phyloP scores from a whole-genome alignment of 306 rosid species.

The Datisca glomerata region DNA sequence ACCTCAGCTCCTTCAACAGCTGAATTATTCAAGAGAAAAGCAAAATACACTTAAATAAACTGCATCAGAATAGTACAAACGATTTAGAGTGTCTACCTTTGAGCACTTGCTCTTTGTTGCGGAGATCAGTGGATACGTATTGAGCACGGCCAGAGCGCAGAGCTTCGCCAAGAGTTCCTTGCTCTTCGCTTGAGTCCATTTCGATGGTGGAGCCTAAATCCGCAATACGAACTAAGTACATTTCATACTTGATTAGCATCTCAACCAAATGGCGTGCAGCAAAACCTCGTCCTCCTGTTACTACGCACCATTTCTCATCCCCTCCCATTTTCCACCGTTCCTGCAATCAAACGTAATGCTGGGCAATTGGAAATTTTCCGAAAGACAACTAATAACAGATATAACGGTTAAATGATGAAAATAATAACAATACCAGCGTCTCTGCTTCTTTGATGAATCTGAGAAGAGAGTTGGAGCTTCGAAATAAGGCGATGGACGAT shows the following conservation, averaged over 20 bases:
- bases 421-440: too few relatives aligned
- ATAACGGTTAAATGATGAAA: too few relatives aligned
- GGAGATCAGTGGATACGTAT: constrained; percentile 62
- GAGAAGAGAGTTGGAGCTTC: too few relatives aligned
- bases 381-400: too few relatives aligned
- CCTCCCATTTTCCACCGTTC: constrained; percentile 22
- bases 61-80: neutral
- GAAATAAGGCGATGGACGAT: too few relatives aligned
- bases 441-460: too few relatives aligned
- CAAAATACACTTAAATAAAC: neutral
- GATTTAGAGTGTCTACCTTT: constrained; percentile 30
- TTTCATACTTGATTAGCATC: constrained; percentile 40
- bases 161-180: constrained; percentile 58
- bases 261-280: constrained; percentile 88
- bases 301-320: constrained; percentile 67
- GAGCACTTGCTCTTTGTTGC: constrained; percentile 54
- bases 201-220: constrained; percentile 54
- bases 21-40: constrained; percentile 15
- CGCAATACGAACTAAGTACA: constrained; percentile 58
- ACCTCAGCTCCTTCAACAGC: constrained; percentile 77
- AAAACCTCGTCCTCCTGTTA: constrained; percentile 93
- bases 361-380: too few relatives aligned
- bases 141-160: constrained; percentile 60
- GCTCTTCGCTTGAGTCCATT: constrained; percentile 52
- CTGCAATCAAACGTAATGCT: too few relatives aligned